Evolutionary conservation across 192 early-diverging fungal genomes (phyloP).

Genomic region (Geranomyces michiganensis): DNA sequence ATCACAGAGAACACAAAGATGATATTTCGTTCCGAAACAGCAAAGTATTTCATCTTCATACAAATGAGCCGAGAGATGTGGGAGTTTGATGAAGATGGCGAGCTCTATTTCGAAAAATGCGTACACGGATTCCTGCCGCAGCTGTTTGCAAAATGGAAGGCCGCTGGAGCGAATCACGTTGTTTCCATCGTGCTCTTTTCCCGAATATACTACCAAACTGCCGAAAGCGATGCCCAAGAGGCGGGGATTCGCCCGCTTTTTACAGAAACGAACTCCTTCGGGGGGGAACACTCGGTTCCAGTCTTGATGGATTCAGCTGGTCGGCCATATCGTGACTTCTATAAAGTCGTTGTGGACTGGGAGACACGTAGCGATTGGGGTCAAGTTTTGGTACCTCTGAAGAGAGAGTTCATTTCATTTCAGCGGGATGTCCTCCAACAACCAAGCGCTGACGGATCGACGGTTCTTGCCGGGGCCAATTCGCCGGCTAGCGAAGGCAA

Average conservation of each 20-base stretch:
- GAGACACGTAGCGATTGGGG: constrained; percentile 80
- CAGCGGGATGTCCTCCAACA: constrained; percentile 68
- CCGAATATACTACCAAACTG: constrained; percentile 73
- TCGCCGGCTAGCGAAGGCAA: constrained; percentile 90
- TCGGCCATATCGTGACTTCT: constrained; percentile 86
- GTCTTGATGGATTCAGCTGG: constrained; percentile 43
- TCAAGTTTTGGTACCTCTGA: constrained; percentile 59
- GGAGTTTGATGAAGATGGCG: constrained; percentile 97
- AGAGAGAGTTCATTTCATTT: constrained; percentile 76
- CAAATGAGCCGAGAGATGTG: constrained; percentile 98
- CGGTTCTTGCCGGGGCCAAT: constrained; percentile 72
- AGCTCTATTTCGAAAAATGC: constrained; percentile 91
- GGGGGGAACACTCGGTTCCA: background rate
- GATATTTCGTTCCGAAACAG: constrained; percentile 92
- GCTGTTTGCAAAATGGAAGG: constrained; percentile 85
- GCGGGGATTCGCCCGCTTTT: background rate
- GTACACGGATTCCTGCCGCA: constrained; percentile 87
- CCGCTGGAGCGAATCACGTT: constrained; percentile 82
- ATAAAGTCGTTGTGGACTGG: constrained; percentile 93
- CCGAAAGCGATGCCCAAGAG: constrained; percentile 15
- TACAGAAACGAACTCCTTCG: background rate
- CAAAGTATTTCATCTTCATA: constrained; percentile 91
- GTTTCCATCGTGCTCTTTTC: constrained; percentile 96
- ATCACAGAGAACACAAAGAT: constrained; percentile 77
- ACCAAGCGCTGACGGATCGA: constrained; percentile 44